Evolutionary conservation across 495 filamentous ascomycete species (phyloP).

Genomic region (Aspergillus leporis): DNA sequence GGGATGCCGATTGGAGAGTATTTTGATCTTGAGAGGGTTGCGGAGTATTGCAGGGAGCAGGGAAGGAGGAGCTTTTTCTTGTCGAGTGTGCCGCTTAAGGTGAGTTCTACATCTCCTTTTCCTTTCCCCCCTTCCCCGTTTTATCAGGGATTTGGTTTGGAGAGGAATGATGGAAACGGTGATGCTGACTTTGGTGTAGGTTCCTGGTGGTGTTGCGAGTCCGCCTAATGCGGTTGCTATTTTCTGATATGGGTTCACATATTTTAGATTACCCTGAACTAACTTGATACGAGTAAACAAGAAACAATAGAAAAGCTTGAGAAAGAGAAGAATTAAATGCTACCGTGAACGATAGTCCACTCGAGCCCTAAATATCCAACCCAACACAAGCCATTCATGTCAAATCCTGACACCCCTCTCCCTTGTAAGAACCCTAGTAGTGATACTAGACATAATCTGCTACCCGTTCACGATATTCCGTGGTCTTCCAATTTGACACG

Average conservation of each 20-base stretch:
- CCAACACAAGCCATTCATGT: not conserved
- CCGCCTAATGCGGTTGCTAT: slow-evolving; percentile 54
- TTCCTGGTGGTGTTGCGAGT: slow-evolving; percentile 55
- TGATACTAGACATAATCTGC: slow-evolving; percentile 31
- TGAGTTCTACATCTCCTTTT: slow-evolving; percentile 24
- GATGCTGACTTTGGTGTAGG: slow-evolving; percentile 18
- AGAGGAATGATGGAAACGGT: not conserved
- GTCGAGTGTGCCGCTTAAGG: slow-evolving; percentile 55
- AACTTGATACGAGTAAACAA: not conserved
- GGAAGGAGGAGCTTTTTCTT: slow-evolving; percentile 54
- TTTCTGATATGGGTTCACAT: slow-evolving; percentile 27
- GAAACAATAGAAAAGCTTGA: not conserved
- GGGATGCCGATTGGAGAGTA: slow-evolving; percentile 60
- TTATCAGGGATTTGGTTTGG: not conserved
- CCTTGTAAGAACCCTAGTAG: slow-evolving; percentile 28
- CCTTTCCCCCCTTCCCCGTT: slow-evolving; percentile 7
- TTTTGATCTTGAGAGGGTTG: slow-evolving; percentile 56
- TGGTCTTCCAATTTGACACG: slow-evolving; percentile 22
- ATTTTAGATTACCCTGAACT: not conserved
- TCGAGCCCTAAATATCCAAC: not conserved
- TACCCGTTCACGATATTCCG: slow-evolving; percentile 32
- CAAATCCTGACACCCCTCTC: slow-evolving; percentile 15
- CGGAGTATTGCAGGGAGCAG: slow-evolving; percentile 41
- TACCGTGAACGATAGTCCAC: too few relatives aligned
- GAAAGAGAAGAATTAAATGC: not conserved